These are phyloP conservation scores for Blastocystis sp. DNA, from an alignment of 352 stramenopile species.

Conservation along the genomic window DNA sequence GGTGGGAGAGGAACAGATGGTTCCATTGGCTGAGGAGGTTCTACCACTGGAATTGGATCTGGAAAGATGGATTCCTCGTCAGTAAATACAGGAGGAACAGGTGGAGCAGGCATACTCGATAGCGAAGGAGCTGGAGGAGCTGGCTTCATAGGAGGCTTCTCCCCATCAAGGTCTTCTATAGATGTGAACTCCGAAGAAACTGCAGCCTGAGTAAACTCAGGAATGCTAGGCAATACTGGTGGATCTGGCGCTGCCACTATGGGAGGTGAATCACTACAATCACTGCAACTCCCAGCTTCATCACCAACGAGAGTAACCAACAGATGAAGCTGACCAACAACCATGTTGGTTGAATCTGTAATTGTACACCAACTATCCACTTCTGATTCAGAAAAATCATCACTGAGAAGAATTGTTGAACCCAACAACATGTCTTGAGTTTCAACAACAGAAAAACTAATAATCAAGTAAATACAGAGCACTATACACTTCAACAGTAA, in stretches of 20 bases:
- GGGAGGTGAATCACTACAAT: neutral
- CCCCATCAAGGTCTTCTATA: too few relatives aligned
- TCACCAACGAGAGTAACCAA: neutral
- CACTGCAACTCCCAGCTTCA: neutral
- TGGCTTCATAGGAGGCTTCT: too few relatives aligned
- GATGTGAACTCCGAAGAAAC: too few relatives aligned
- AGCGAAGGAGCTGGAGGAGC: too few relatives aligned
- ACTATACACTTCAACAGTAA: slow-evolving; percentile 36
- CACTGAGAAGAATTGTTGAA: neutral
- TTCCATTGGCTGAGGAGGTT: too few relatives aligned
- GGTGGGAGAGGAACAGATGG: too few relatives aligned
- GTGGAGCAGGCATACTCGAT: too few relatives aligned
- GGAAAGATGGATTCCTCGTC: too few relatives aligned
- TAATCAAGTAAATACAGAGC: neutral
- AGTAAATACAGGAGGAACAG: too few relatives aligned
- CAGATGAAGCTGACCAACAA: neutral
- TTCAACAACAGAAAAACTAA: neutral
- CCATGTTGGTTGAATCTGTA: neutral
- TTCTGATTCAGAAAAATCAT: neutral
- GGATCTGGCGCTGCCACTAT: too few relatives aligned
- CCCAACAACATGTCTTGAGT: neutral
- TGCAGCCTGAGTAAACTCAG: too few relatives aligned
- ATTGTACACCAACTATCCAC: slow-evolving; percentile 28
- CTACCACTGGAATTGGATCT: too few relatives aligned
- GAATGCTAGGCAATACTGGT: neutral